phyloP scores from a whole-genome alignment of 805 yeast species.

The Lachancea dasiensis region DNA sequence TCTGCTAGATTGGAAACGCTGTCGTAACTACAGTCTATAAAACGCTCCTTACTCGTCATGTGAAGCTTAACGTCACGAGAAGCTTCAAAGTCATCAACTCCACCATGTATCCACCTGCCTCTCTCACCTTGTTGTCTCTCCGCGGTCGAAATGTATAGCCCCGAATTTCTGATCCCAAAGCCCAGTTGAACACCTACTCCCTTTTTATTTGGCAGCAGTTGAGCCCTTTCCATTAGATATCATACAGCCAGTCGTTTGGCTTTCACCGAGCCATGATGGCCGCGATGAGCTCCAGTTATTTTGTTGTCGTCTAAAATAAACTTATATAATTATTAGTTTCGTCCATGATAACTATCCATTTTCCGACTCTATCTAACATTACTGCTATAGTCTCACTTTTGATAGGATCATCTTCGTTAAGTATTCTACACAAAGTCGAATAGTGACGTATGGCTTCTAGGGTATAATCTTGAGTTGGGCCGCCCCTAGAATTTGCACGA shows the following conservation, averaged over 20 bases:
- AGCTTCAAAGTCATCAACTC: neutral
- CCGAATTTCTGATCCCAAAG: slow-evolving; percentile 9
- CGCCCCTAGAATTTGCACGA: too few relatives aligned
- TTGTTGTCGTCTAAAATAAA: too few relatives aligned
- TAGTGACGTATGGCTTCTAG: too few relatives aligned
- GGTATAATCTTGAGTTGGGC: too few relatives aligned
- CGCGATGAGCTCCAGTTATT: too few relatives aligned
- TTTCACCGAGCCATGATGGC: too few relatives aligned
- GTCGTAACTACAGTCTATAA: neutral
- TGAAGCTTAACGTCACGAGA: neutral
- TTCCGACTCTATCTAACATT: too few relatives aligned
- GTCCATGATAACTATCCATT: too few relatives aligned
- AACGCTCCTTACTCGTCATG: neutral
- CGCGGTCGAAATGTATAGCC: slow-evolving; percentile 2
- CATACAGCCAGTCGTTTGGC: slow-evolving; percentile 1
- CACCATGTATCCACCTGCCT: slow-evolving; percentile 5
- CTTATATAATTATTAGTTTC: too few relatives aligned
- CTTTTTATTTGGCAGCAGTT: slow-evolving; percentile 7
- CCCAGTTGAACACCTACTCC: slow-evolving; percentile 11
- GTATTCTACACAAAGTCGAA: too few relatives aligned
- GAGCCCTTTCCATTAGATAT: slow-evolving; percentile 2
- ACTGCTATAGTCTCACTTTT: too few relatives aligned
- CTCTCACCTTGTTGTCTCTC: neutral
- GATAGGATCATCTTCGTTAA: too few relatives aligned
- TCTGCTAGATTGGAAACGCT: neutral